Evolutionary conservation across 495 filamentous ascomycete genomes (phyloP).

Genomic region (Penicillium fimorum): DNA sequence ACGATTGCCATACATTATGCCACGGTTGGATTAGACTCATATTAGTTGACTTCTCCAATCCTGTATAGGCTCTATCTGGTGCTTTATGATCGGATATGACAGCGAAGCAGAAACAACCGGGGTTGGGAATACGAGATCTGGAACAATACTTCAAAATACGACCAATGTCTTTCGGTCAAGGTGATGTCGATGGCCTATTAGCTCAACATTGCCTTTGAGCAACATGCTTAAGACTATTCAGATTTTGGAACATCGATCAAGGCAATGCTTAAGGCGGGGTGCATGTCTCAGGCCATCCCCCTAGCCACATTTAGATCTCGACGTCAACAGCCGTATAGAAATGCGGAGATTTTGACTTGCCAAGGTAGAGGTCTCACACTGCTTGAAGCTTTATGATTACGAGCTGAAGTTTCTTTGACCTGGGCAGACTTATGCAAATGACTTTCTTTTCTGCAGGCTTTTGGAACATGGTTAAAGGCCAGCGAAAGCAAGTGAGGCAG

Average conservation of each 20-base stretch:
- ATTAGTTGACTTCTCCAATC: neutral
- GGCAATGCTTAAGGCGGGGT: neutral
- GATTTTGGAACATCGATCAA: neutral
- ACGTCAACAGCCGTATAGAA: constrained; percentile 6
- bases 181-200: constrained; percentile 11
- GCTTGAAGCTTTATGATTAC: constrained; percentile 3
- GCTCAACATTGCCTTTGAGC: constrained; percentile 6
- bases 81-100: constrained; percentile 14
- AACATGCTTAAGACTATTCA: neutral
- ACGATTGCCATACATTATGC: neutral
- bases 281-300: constrained; percentile 18
- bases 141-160: constrained; percentile 19
- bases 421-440: neutral
- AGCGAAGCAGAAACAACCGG: constrained; percentile 1
- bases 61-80: neutral
- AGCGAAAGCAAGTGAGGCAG: neutral
- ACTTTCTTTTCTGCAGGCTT: neutral
- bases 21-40: too few species aligned
- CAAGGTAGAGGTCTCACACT: constrained; percentile 9
- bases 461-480: constrained; percentile 2
- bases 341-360: constrained; percentile 12
- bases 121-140: constrained; percentile 37
- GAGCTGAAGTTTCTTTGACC: neutral
- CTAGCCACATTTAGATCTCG: constrained; percentile 6
- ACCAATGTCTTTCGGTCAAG: constrained; percentile 13